Conservation (phyloP, 73 alveolate genomes). For the Effrenium voratum region DNA sequence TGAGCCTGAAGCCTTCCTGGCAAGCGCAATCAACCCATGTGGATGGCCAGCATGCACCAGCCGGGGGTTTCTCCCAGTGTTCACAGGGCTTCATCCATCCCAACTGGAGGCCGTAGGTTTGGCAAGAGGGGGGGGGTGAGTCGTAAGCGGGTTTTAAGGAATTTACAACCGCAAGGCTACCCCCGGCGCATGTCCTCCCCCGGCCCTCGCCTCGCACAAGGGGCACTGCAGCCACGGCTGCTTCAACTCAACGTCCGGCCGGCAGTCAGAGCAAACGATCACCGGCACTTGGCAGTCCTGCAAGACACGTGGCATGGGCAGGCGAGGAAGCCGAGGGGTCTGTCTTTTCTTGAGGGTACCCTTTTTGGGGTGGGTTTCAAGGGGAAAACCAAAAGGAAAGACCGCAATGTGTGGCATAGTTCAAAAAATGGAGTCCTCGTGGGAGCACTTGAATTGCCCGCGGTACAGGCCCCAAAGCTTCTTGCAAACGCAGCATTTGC, state of each 20-base stretch:
- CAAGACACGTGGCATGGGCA: neutral
- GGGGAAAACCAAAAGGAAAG: too few relatives aligned
- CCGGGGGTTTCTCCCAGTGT: too few relatives aligned
- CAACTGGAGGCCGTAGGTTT: too few relatives aligned
- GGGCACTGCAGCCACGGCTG: slow-evolving; percentile 61
- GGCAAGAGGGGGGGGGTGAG: too few relatives aligned
- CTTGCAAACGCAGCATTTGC: slow-evolving; percentile 77
- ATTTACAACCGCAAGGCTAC: too few relatives aligned
- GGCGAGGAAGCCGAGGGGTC: neutral
- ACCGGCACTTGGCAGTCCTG: slow-evolving; percentile 92
- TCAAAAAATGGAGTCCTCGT: slow-evolving; percentile 26
- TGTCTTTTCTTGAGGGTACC: neutral
- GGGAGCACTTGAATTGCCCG: slow-evolving; percentile 81
- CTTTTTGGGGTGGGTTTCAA: too few relatives aligned
- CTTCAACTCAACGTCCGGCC: slow-evolving; percentile 57
- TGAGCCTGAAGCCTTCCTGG: slow-evolving; percentile 87
- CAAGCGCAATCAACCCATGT: too few relatives aligned
- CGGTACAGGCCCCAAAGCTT: slow-evolving; percentile 88
- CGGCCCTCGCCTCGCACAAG: slow-evolving; percentile 80
- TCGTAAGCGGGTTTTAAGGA: too few relatives aligned
- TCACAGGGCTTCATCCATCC: too few relatives aligned
- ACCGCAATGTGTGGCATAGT: too few relatives aligned
- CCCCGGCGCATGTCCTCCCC: too few relatives aligned
- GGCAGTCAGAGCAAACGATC: slow-evolving; percentile 79
- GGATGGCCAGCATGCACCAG: too few relatives aligned